Conservation (phyloP, 768 basidiomycete genomes). For the Auricularia auricula-judae region DNA sequence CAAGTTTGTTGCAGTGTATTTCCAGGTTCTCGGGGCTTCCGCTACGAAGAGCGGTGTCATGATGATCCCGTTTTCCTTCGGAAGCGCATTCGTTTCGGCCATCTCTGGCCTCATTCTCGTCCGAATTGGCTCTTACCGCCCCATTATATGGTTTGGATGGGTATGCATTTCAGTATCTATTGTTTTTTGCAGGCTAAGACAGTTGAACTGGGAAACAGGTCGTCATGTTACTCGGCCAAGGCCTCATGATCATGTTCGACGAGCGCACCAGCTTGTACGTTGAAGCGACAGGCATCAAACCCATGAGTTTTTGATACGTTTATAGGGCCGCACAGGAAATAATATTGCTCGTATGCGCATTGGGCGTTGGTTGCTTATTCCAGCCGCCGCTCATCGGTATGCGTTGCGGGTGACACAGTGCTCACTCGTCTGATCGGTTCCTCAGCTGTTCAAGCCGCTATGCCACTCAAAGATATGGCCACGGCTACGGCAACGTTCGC, state of each 20-base stretch:
- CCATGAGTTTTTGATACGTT: background rate
- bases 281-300: background rate
- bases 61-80: constrained; percentile 20
- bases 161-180: constrained; percentile 10
- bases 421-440: background rate
- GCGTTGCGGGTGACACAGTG: background rate
- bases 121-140: constrained; percentile 46
- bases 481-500: constrained; percentile 63
- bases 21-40: constrained; percentile 65
- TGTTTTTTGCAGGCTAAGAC: background rate
- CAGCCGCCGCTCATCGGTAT: background rate
- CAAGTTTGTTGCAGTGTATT: constrained; percentile 34
- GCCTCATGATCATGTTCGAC: constrained; percentile 61
- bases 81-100: constrained; percentile 40
- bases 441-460: constrained; percentile 56
- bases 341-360: constrained; percentile 20
- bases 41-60: constrained; percentile 31
- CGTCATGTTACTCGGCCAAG: constrained; percentile 51
- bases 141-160: constrained; percentile 53
- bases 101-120: constrained; percentile 47
- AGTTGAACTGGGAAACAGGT: background rate
- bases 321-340: constrained; percentile 22
- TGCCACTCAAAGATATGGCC: constrained; percentile 83
- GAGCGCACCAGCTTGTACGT: constrained; percentile 39
- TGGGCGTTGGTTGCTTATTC: constrained; percentile 26